Percentiles rank a stretch among this genome's conserved stretches.
phyloP scores from a whole-genome alignment of 140 eudicot genomes.

The Stevia rebaudiana region DNA sequence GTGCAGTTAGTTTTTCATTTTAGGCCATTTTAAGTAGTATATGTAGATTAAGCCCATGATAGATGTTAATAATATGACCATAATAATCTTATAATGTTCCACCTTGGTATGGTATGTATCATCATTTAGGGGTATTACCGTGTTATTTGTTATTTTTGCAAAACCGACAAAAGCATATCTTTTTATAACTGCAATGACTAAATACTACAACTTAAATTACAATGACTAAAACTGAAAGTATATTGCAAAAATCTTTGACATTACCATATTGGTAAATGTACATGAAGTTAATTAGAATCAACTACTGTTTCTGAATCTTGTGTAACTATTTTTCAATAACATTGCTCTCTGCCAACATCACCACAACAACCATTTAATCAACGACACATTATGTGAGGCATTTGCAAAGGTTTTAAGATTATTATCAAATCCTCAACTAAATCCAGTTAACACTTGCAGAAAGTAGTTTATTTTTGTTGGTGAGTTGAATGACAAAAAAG shows the following conservation, averaged over 20 bases:
- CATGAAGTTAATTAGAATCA: background rate
- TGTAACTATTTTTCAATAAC: background rate
- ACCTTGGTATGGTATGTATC: background rate
- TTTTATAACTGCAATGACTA: background rate
- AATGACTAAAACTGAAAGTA: background rate
- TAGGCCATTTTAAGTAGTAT: background rate
- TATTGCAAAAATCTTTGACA: background rate
- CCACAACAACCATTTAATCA: background rate
- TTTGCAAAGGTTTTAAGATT: background rate
- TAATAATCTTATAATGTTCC: background rate
- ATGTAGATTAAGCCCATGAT: background rate
- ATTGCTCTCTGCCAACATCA: background rate
- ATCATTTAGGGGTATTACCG: background rate
- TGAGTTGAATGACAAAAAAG: slow-evolving; percentile 11
- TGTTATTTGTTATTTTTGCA: background rate
- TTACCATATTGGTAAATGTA: background rate
- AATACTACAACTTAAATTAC: background rate
- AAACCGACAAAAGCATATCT: background rate
- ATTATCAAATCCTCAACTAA: background rate
- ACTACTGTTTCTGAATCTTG: background rate
- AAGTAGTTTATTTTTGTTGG: background rate
- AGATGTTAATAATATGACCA: background rate
- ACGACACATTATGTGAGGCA: background rate
- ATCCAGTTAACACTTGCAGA: background rate
- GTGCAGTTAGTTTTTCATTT: background rate